Evolutionary conservation across 1,284 basidiomycete genomes (phyloP).

Genomic region (Phlebopus sp.): DNA sequence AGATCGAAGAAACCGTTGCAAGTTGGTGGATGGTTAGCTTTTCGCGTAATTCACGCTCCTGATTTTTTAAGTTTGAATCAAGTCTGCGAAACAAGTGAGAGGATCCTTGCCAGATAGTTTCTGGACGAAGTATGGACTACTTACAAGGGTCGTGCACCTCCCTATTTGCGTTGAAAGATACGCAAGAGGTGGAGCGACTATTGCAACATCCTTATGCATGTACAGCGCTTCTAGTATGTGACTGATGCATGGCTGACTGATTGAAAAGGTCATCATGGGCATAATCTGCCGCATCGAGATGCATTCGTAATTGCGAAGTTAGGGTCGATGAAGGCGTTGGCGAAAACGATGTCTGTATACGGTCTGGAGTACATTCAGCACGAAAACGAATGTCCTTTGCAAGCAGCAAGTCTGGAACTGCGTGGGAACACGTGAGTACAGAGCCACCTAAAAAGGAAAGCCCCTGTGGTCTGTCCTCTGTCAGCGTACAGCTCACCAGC

Average conservation of each 20-base stretch:
- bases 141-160: not conserved
- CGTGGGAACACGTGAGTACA: slow-evolving; percentile 28
- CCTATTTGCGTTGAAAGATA: slow-evolving; percentile 1
- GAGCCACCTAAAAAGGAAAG: slow-evolving; percentile 24
- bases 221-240: not conserved
- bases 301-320: not conserved
- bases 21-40: not conserved
- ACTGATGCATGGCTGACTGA: not conserved
- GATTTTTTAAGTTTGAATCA: not conserved
- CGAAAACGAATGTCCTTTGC: not conserved
- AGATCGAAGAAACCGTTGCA: not conserved
- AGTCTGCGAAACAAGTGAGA: not conserved
- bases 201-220: not conserved
- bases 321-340: not conserved
- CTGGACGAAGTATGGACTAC: slow-evolving; percentile 4
- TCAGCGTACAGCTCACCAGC: slow-evolving; percentile 4
- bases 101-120: slow-evolving; percentile 2
- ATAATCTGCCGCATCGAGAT: not conserved
- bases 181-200: not conserved
- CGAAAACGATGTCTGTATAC: not conserved
- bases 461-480: slow-evolving; percentile 15
- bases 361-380: not conserved
- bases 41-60: not conserved
- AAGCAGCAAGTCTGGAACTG: not conserved
- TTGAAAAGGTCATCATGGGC: not conserved